These are phyloP conservation scores for Apium graveolens DNA, from an alignment of 129 eudicot genomes.

Conservation along the genomic window DNA sequence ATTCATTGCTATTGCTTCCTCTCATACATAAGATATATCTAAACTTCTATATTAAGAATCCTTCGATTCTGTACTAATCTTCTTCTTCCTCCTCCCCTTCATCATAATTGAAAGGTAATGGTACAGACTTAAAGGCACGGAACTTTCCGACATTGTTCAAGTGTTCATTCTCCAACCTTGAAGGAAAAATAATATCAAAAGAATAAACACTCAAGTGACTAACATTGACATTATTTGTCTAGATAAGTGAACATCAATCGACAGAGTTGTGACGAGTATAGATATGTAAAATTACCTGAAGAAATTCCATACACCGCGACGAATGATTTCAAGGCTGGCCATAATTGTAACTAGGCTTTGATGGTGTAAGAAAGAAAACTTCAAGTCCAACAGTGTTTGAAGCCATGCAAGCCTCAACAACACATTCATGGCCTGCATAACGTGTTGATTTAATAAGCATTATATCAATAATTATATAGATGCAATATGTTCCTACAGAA, in stretches of 20 bases:
- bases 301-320: slow-evolving; percentile 9
- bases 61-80: not conserved
- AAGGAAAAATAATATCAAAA: not conserved
- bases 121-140: slow-evolving; percentile 14
- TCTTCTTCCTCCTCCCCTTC: slow-evolving; percentile 1
- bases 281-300: slow-evolving; percentile 5
- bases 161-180: slow-evolving; percentile 7
- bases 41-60: not conserved
- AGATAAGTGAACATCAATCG: not conserved
- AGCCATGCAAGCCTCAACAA: slow-evolving; percentile 7
- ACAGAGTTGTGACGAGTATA: no score
- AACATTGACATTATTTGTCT: no score
- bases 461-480: no score
- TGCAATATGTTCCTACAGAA: no score
- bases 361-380: slow-evolving; percentile 10
- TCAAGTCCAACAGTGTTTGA: slow-evolving; percentile 1
- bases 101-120: slow-evolving; percentile 12
- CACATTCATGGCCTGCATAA: not conserved
- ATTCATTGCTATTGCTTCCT: not conserved
- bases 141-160: slow-evolving; percentile 15
- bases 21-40: not conserved
- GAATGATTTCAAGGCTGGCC: slow-evolving; percentile 26
- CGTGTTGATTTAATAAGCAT: not conserved
- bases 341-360: not conserved
- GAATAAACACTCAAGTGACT: no score